Evolutionary conservation across 1,284 basidiomycete species (phyloP), one percentile per base, ranked within the genome.

Genomic region (Coriolopsis trogii): DNA sequence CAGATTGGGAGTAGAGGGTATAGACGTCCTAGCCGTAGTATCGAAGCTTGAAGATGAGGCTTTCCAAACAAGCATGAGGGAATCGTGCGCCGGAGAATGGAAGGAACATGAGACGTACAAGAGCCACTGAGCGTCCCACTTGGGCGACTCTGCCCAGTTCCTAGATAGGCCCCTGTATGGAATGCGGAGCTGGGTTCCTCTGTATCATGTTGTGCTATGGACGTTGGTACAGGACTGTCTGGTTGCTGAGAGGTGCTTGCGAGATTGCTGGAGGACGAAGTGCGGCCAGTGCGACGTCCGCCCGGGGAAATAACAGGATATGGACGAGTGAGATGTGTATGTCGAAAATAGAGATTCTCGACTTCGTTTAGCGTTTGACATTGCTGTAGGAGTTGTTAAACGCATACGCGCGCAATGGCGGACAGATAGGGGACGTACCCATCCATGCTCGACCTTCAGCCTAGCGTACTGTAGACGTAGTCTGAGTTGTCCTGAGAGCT

Each of bases 391-490:
- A 4, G n/a, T 6, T 13, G n/a, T 25, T 28, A 20, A 23, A 8
- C 16, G n/a, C 12, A 31, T n/a, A n/a, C n/a, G n/a, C n/a, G n/a
- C 10, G 29, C 3, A 3, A 5, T 21, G 26, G 10, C 21, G 7
- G 12, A 12, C 15, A 16, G 23, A 26, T 4, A 9, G 0, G 28
- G 6, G 6, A 50, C 84, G 41, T 65, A 89, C 88, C 88, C 88
- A 91, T 42, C 88, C 88, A 63, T 89, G 79, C 56, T 91, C 87
- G 39, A 91, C 87, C 63, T 91, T 91, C 44, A 91, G 73, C 60
- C 80, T 77, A 12, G 89, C 88, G 63, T 90, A 91, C 63, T 87
- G 87, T 16, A 91, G 71, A 21, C 88, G 79, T 67, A 87, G 76
- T 61, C 87, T 84, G n/a, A 91, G 73, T 55, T 90, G 87, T 51